phyloP scores from a whole-genome alignment of 208 protist genomes.

The Angomonas desouzai region DNA sequence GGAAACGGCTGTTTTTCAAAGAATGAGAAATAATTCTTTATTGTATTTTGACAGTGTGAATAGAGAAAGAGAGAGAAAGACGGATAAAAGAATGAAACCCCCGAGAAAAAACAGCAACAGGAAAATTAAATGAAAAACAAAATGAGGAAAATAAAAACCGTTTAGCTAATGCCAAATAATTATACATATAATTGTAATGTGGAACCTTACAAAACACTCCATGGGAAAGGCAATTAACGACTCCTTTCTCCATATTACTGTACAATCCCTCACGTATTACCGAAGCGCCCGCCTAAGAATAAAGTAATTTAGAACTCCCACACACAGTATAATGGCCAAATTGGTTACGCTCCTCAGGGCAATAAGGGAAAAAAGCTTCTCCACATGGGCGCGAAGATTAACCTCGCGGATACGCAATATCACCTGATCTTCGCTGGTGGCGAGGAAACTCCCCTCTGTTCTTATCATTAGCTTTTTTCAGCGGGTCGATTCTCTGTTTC shows the following conservation, averaged over 20 bases:
- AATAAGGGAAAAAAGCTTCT: constrained; percentile 59
- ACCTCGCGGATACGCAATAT: constrained; percentile 63
- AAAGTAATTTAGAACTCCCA: constrained; percentile 3
- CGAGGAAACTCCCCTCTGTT: constrained; percentile 71
- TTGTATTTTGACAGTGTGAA: no score
- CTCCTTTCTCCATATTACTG: neutral
- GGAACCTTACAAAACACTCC: no score
- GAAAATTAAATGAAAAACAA: no score
- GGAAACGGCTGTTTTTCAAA: no score
- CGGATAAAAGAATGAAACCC: no score
- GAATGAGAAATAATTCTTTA: neutral
- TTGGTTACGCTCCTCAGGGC: constrained; percentile 49
- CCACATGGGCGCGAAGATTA: constrained; percentile 46
- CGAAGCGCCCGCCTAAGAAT: neutral
- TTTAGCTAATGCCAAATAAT: no score
- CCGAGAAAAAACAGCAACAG: no score
- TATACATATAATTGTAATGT: no score
- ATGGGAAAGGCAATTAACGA: neutral
- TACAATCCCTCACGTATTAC: neutral
- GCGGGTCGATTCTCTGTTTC: constrained; percentile 74
- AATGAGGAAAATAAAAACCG: no score
- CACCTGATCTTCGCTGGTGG: constrained; percentile 78
- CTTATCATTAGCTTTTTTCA: constrained; percentile 54
- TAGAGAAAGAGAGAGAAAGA: no score
- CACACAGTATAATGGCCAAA: constrained; percentile 39